phyloP scores from a whole-genome alignment of 768 basidiomycete species.

The Agrocybe praecox region DNA sequence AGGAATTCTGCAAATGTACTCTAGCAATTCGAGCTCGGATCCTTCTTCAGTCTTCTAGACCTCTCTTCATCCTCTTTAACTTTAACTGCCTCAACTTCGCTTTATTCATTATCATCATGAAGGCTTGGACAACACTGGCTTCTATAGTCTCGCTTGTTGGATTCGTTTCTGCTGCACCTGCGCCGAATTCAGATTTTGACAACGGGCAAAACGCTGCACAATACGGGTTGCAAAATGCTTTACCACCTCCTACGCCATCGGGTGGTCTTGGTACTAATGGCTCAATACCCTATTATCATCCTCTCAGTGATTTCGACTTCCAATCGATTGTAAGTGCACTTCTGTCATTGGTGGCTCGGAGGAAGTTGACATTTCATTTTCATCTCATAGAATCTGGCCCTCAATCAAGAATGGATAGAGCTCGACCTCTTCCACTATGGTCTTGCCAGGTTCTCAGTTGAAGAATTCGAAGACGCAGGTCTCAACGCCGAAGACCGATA shows the following conservation, averaged over 20 bases:
- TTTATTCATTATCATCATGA: background rate
- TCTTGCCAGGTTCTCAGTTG: conserved; percentile 50
- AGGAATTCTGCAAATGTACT: no score
- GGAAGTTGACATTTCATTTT: background rate
- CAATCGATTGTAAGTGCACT: conserved; percentile 21
- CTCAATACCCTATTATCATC: conserved; percentile 20
- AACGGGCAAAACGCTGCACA: no score
- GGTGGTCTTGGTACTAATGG: conserved; percentile 23
- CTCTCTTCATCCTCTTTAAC: background rate
- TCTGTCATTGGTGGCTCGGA: no score
- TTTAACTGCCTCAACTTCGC: no score
- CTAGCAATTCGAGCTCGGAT: background rate
- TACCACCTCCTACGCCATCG: conserved; percentile 10
- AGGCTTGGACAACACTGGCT: background rate
- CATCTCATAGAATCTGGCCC: conserved; percentile 52
- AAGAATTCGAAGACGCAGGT: conserved; percentile 59
- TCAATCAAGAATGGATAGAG: conserved; percentile 70
- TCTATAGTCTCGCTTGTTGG: background rate
- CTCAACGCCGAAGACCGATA: conserved; percentile 53
- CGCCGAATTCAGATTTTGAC: background rate
- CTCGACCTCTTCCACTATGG: conserved; percentile 61
- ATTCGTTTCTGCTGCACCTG: conserved; percentile 1
- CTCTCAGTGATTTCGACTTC: conserved; percentile 27
- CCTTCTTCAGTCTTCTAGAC: background rate
- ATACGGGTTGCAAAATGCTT: background rate